Conservation (phyloP, 768 basidiomycete species). For the Suillus americanus region DNA sequence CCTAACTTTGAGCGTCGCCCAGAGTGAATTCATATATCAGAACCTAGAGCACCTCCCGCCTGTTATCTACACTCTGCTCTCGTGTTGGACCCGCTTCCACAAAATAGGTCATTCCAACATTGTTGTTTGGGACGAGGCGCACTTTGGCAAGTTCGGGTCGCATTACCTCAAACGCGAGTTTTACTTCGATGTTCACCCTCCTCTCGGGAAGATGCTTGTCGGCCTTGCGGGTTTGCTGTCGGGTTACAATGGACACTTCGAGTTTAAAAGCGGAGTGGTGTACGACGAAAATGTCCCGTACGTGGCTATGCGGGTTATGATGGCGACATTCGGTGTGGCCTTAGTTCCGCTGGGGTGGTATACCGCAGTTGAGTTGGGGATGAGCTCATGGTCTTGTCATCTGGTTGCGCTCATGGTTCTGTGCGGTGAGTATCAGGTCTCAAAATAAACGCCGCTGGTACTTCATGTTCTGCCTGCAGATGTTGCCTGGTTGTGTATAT, state of each 20-base stretch:
- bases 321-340: constrained; percentile 91
- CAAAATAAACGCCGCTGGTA: background rate
- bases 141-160: constrained; percentile 98
- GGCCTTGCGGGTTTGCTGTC: constrained; percentile 88
- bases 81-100: constrained; percentile 94
- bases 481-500: constrained; percentile 95
- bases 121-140: constrained; percentile 99
- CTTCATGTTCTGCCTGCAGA: constrained; percentile 48
- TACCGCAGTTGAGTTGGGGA: constrained; percentile 90
- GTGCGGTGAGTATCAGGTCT: constrained; percentile 55
- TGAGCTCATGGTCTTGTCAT: constrained; percentile 89
- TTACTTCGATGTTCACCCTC: constrained; percentile 99
- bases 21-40: constrained; percentile 79
- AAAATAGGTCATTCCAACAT: constrained; percentile 81
- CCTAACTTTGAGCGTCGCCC: constrained; percentile 7
- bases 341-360: constrained; percentile 98
- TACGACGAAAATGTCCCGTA: constrained; percentile 89
- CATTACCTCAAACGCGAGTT: constrained; percentile 99
- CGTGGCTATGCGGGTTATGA: constrained; percentile 91
- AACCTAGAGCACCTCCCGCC: constrained; percentile 79
- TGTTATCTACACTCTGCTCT: constrained; percentile 85
- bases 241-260: constrained; percentile 90
- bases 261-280: constrained; percentile 87
- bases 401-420: constrained; percentile 93
- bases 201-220: constrained; percentile 98